phyloP scores from a whole-genome alignment of 1,284 basidiomycete species.

The Melampsora larici-populina region DNA sequence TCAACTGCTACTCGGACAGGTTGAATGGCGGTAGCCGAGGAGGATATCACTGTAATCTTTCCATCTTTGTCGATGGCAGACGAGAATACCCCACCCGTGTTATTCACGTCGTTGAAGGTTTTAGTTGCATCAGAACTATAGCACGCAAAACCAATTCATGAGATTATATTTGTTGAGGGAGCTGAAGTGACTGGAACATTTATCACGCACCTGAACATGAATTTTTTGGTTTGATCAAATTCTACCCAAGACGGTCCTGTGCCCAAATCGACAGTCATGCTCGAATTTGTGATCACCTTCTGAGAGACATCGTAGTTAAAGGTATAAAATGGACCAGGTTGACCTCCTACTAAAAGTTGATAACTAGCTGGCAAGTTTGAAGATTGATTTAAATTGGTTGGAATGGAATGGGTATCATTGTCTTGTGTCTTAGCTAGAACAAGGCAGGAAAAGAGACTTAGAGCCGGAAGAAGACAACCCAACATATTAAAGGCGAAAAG shows the following conservation, averaged over 20 bases:
- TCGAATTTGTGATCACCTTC: neutral
- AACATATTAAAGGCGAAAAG: too few species aligned
- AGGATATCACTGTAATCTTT: neutral
- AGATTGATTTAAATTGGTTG: too few species aligned
- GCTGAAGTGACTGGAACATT: neutral
- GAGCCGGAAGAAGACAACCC: too few species aligned
- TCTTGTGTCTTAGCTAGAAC: too few species aligned
- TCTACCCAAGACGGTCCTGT: neutral
- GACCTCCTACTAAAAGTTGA: neutral
- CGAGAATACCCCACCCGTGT: neutral
- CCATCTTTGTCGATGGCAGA: neutral
- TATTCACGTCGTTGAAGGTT: neutral
- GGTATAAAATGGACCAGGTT: neutral
- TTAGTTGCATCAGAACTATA: neutral
- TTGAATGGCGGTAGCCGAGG: neutral
- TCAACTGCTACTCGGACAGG: neutral
- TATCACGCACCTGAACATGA: conserved; percentile 1
- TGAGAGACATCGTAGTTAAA: neutral
- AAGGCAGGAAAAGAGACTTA: too few species aligned
- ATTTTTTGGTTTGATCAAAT: neutral
- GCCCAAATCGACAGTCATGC: neutral
- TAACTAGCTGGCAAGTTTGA: neutral
- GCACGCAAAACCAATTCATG: neutral
- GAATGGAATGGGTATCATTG: neutral
- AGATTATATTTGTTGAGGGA: neutral